These are phyloP conservation scores for Bruguiera gymnorhiza DNA, from an alignment of 345 rosid species.

Conservation along the genomic window DNA sequence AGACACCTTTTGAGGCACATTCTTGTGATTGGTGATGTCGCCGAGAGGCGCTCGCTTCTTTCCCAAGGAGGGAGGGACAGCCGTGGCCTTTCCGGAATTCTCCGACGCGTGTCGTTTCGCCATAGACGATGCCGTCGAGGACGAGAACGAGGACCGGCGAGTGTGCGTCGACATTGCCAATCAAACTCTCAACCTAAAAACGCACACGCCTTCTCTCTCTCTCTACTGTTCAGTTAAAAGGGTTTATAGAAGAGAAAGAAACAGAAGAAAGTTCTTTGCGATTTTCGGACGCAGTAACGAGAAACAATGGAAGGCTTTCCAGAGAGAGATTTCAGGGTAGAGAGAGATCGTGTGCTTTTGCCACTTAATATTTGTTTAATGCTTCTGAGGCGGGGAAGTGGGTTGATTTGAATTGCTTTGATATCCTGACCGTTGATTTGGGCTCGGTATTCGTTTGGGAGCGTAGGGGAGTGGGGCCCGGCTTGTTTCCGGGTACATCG, in stretches of 20 bases:
- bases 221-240: not conserved
- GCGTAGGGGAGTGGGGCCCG: constrained; percentile 12
- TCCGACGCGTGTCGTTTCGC: constrained; percentile 48
- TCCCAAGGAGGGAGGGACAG: constrained; percentile 37
- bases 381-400: constrained; percentile 11
- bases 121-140: constrained; percentile 48
- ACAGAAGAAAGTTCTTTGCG: too few relatives aligned
- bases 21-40: constrained; percentile 68
- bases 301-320: not conserved
- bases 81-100: constrained; percentile 36
- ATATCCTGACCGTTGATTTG: constrained; percentile 1
- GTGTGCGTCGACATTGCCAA: constrained; percentile 31
- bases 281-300: too few relatives aligned
- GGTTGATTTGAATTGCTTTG: constrained; percentile 3
- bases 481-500: not conserved
- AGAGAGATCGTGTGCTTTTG: constrained; percentile 11
- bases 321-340: not conserved
- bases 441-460: constrained; percentile 4
- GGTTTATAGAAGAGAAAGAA: too few relatives aligned
- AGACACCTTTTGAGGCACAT: constrained; percentile 25
- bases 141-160: constrained; percentile 43
- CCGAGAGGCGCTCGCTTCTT: constrained; percentile 86
- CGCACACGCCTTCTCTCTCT: not conserved
- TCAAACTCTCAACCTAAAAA: not conserved
- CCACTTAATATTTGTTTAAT: constrained; percentile 9